Percentiles rank a stretch among this genome's conserved stretches.
phyloP scores from a whole-genome alignment of 2,329 filamentous ascomycete species.

The Berkeleyomyces rouxiae region DNA sequence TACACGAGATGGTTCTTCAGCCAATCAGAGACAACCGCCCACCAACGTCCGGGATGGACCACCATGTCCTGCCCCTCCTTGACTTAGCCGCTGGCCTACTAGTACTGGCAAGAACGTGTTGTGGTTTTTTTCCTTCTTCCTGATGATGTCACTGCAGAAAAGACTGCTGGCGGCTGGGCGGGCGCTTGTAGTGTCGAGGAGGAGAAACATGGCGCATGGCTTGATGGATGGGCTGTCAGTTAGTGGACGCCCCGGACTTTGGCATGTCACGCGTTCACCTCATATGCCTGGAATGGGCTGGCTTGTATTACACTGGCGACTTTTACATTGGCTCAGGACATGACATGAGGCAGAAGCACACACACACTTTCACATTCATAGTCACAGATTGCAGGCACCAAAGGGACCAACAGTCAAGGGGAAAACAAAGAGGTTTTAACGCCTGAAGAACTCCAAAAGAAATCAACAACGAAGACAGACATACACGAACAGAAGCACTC shows the following conservation, averaged over 20 bases:
- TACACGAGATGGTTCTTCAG: neutral
- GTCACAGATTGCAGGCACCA: neutral
- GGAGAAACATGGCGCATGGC: too few relatives aligned
- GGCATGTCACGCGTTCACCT: neutral
- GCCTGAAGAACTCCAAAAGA: neutral
- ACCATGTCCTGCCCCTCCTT: neutral
- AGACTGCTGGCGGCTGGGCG: neutral
- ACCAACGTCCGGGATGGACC: neutral
- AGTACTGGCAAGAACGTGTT: too few relatives aligned
- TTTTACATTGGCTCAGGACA: too few relatives aligned
- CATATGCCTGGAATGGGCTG: neutral
- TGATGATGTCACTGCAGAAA: neutral
- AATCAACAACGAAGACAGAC: neutral
- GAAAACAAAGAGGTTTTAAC: slow-evolving; percentile 3
- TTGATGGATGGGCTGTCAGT: too few relatives aligned
- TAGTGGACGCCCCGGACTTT: neutral
- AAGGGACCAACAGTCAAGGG: neutral
- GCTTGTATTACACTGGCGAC: too few relatives aligned
- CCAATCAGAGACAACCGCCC: neutral
- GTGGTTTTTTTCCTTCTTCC: neutral
- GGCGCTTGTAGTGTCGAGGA: too few relatives aligned
- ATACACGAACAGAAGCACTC: slow-evolving; percentile 2
- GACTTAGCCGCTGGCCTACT: neutral
- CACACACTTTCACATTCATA: neutral
- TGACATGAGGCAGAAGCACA: neutral